Conservation (phyloP, 2,329 filamentous ascomycete genomes). For the Pyrenophora teres region DNA sequence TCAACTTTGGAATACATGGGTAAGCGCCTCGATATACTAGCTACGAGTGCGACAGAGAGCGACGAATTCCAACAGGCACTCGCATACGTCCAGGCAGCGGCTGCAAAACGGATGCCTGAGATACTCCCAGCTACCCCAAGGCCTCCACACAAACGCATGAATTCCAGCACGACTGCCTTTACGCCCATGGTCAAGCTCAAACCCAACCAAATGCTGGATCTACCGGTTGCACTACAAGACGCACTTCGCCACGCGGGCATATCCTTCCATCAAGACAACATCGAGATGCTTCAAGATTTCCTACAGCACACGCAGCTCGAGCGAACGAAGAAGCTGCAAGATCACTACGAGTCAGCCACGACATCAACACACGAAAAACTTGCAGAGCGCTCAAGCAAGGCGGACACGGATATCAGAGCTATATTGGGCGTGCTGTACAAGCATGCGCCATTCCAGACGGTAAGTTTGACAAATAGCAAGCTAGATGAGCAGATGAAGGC, state of each 20-base stretch:
- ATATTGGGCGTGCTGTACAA: conserved; percentile 47
- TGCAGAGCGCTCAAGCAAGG: conserved; percentile 43
- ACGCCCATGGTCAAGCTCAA: conserved; percentile 39
- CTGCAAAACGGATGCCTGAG: conserved; percentile 32
- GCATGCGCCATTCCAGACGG: conserved; percentile 40
- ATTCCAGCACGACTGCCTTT: conserved; percentile 33
- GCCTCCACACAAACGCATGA: conserved; percentile 27
- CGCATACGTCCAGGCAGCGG: conserved; percentile 31
- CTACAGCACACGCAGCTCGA: conserved; percentile 40
- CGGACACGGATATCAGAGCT: conserved; percentile 44
- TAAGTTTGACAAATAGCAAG: conserved; percentile 30
- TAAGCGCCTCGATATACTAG: conserved; percentile 40
- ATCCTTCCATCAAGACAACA: conserved; percentile 36
- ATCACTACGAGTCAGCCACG: conserved; percentile 43
- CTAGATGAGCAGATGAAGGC: conserved; percentile 40
- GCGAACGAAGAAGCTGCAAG: conserved; percentile 40
- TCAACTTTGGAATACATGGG: conserved; percentile 51
- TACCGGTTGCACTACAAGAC: conserved; percentile 42
- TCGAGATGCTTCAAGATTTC: conserved; percentile 30
- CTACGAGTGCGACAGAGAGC: conserved; percentile 27
- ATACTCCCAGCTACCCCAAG: conserved; percentile 18
- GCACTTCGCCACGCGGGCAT: conserved; percentile 42
- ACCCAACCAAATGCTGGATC: conserved; percentile 31
- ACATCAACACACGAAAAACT: conserved; percentile 39
- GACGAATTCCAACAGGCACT: conserved; percentile 42